phyloP scores from a whole-genome alignment of 352 stramenopile species.

The Pythium scleroteichum region DNA sequence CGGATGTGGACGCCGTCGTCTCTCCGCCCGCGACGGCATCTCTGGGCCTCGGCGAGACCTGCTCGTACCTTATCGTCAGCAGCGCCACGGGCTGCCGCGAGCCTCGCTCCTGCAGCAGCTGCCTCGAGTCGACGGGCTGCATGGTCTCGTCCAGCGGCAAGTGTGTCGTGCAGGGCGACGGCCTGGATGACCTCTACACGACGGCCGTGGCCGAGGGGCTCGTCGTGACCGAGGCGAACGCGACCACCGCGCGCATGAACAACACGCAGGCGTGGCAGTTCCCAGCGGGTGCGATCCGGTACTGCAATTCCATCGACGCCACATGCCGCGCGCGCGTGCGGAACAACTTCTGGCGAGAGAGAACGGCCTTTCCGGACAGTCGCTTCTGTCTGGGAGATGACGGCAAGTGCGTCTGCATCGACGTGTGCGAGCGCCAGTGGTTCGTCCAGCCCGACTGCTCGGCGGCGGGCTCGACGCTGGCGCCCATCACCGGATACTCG shows the following conservation, averaged over 20 bases:
- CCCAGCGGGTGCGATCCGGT: background rate
- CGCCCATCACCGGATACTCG: background rate
- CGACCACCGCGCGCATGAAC: background rate
- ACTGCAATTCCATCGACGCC: constrained; percentile 9
- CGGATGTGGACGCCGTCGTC: no score
- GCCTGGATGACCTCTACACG: constrained; percentile 3
- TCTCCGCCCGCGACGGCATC: no score
- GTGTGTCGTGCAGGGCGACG: constrained; percentile 7
- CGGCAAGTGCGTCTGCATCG: constrained; percentile 15
- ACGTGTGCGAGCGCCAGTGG: constrained; percentile 14
- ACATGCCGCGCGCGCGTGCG: background rate
- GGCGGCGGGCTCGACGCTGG: background rate
- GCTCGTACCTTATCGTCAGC: background rate
- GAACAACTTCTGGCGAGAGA: constrained; percentile 15
- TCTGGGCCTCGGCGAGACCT: constrained; percentile 9
- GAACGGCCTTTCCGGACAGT: constrained; percentile 7
- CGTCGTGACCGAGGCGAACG: background rate
- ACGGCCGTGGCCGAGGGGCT: background rate
- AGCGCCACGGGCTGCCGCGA: constrained; percentile 7
- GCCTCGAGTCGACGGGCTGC: constrained; percentile 14
- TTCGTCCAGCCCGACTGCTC: constrained; percentile 8
- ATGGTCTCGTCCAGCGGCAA: constrained; percentile 14
- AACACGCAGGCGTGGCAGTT: constrained; percentile 14
- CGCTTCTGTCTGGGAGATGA: constrained; percentile 15
- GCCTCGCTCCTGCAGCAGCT: constrained; percentile 15